Conservation (phyloP, 495 filamentous ascomycete species). For the Bathelium albidoporum region DNA sequence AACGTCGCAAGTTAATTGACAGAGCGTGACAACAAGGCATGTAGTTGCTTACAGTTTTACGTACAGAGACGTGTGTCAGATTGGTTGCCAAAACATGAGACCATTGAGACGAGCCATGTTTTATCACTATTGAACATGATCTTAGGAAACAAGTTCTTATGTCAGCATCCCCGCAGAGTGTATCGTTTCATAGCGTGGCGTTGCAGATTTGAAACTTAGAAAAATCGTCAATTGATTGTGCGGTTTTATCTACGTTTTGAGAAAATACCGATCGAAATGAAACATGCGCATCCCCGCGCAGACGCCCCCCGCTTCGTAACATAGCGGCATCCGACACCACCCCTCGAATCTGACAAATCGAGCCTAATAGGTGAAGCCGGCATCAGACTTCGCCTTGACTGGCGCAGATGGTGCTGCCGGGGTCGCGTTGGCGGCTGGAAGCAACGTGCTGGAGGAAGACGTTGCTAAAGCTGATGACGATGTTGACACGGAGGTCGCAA, state of each 20-base stretch:
- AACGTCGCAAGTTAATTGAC: no score
- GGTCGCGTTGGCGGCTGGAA: background rate
- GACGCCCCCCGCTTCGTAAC: background rate
- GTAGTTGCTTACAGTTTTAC: no score
- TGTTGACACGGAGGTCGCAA: background rate
- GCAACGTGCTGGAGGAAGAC: background rate
- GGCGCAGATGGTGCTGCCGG: background rate
- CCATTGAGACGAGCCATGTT: no score
- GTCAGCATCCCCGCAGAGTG: background rate
- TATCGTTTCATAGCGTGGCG: background rate
- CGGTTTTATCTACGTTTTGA: background rate
- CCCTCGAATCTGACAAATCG: background rate
- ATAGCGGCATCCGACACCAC: background rate
- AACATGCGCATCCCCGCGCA: background rate
- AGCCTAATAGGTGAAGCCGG: slow-evolving; percentile 1
- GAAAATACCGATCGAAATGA: background rate
- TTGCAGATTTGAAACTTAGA: background rate
- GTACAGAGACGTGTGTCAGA: no score
- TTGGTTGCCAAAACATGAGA: no score
- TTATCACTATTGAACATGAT: no score
- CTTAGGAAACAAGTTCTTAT: no score
- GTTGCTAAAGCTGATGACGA: background rate
- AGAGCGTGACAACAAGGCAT: no score
- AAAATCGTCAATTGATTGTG: background rate
- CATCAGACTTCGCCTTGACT: background rate